These are phyloP conservation scores for Eleusine coracana DNA, from an alignment of 176 grass and related monocot genomes.

Conservation along the genomic window DNA sequence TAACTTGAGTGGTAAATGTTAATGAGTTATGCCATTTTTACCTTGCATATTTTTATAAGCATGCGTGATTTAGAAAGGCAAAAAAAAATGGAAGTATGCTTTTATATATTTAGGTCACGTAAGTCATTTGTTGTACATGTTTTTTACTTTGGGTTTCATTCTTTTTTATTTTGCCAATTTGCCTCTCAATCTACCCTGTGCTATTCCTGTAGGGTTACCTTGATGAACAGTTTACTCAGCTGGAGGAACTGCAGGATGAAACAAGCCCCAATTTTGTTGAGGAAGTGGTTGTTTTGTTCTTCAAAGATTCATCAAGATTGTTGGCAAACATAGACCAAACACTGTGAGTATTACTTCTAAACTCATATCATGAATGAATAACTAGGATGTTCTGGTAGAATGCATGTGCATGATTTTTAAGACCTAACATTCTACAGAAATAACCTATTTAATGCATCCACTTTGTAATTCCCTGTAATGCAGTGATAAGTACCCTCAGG, in stretches of 20 bases:
- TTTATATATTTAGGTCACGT: not conserved
- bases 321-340: conserved; percentile 64
- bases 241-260: conserved; percentile 83
- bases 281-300: conserved; percentile 74
- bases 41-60: not conserved
- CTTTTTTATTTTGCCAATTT: not conserved
- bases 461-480: conserved; percentile 35
- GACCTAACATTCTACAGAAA: not conserved
- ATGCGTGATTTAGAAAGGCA: not conserved
- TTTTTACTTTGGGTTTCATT: not conserved
- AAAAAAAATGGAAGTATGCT: not conserved
- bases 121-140: not conserved
- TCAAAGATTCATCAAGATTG: conserved; percentile 74
- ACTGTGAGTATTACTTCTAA: conserved; percentile 50
- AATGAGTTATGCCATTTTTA: not conserved
- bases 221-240: conserved; percentile 74
- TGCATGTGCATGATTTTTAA: conserved; percentile 10
- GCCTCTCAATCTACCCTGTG: not conserved
- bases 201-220: conserved; percentile 62
- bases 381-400: not conserved
- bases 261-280: conserved; percentile 82
- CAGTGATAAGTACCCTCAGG: conserved; percentile 66
- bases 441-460: conserved; percentile 28
- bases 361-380: conserved; percentile 4
- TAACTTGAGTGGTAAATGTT: not conserved